Evolutionary conservation across 306 rosid species (phyloP).

Genomic region (Delonix regia): DNA sequence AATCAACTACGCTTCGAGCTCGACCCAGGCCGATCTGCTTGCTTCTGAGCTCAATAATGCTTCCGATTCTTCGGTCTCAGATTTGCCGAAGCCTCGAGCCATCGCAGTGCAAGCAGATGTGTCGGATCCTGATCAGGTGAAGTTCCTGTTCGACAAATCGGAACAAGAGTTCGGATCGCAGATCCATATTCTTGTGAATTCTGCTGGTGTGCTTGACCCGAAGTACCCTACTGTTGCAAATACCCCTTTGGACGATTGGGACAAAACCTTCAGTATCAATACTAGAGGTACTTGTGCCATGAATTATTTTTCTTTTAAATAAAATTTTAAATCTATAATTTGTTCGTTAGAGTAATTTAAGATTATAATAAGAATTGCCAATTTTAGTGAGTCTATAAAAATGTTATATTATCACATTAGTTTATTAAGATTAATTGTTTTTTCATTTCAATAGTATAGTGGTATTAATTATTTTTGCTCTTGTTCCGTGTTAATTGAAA

Average conservation of each 20-base stretch:
- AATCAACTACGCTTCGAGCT: constrained; percentile 45
- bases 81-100: constrained; percentile 37
- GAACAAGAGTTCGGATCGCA: constrained; percentile 38
- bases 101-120: constrained; percentile 45
- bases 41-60: constrained; percentile 44
- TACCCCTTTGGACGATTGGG: constrained; percentile 47
- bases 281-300: constrained; percentile 32
- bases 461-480: background rate
- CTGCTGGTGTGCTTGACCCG: constrained; percentile 51
- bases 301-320: background rate
- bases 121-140: constrained; percentile 50
- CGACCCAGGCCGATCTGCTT: constrained; percentile 43
- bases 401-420: too few species aligned
- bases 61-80: background rate
- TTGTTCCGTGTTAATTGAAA: background rate
- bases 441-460: background rate
- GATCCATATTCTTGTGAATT: constrained; percentile 45
- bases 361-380: too few species aligned
- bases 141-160: constrained; percentile 45
- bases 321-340: too few species aligned
- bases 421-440: background rate
- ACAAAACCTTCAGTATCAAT: constrained; percentile 46
- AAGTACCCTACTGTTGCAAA: constrained; percentile 44
- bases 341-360: too few species aligned
- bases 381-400: background rate